Base-by-base conservation (phyloP, 495 filamentous ascomycete species). In the Neurospora sp. region DNA sequence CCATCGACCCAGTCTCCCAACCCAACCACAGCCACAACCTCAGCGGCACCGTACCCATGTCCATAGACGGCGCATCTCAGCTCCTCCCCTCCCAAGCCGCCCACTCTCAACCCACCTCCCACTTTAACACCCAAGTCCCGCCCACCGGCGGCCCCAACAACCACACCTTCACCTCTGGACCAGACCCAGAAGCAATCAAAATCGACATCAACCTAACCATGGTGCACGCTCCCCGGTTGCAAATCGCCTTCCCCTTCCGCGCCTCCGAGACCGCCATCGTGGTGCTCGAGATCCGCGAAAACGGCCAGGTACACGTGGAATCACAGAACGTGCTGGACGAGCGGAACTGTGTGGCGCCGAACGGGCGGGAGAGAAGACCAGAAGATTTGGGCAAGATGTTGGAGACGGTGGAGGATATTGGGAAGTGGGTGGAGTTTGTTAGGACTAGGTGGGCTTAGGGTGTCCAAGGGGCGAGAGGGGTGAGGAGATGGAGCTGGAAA, bases 281-380 rank as follows among this genome's bases (percentile, higher is more conserved):
- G 35, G 80, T 81, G 70, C 84, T 94, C 39, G 88, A 90, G 75
- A 85, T 93, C 35, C 86, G 87, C 20, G 81, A 87, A 46, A 90
- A 92, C 75, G 92, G 89, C 1, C 83, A 82, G 4, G 84, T 93
- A 7, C 78, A 82, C 4, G 79, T 86, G 39, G 80, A 83, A 11
- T 76, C 79, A 10, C 82, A 85, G 69, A 82, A 85, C 59, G 77
- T 86, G 54, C 76, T 86, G 48, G 74, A 76, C 11, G 77, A 79
- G 59, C 70, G 75, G 35, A 81, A 78, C 69, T 35, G 23, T 7
- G 69, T 73, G 14, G 74, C 72, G 62, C 72, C 74, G 1, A 76
- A 77, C 12, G 78, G 75, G 14, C 69, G 75, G 74, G 54, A 71
- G 73, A 72, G 79, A 20, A 42, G 44, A n/a, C 72, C 62, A 5